A percentile compares a stretch with the other conserved stretches of the same genome.
Evolutionary conservation across 805 yeast species (phyloP).

Genomic region (Metschnikowia henanensis): DNA sequence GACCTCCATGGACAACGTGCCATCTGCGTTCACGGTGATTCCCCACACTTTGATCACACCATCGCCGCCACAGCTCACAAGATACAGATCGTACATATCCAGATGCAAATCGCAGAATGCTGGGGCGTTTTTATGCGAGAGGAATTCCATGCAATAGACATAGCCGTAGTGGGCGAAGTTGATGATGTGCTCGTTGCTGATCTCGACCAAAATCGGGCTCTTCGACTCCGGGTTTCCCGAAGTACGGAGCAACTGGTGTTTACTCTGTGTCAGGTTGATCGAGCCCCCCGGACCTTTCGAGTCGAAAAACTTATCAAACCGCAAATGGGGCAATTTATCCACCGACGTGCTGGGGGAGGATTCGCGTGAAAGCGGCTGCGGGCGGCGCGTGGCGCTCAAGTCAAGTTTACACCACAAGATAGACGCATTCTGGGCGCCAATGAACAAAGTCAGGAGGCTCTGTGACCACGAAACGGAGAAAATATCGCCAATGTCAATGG

Average conservation of each 20-base stretch:
- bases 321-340: constrained; percentile 48
- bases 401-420: constrained; percentile 63
- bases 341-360: constrained; percentile 6
- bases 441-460: constrained; percentile 57
- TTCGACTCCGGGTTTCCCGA: constrained; percentile 3
- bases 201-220: constrained; percentile 51
- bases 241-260: constrained; percentile 22
- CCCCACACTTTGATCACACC: constrained; percentile 86
- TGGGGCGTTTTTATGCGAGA: constrained; percentile 14
- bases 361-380: not conserved
- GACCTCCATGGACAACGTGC: constrained; percentile 8
- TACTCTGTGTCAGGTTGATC: constrained; percentile 28
- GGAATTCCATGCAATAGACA: constrained; percentile 64
- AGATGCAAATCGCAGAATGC: constrained; percentile 21
- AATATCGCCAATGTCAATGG: constrained; percentile 90
- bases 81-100: constrained; percentile 15
- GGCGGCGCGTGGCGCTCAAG: constrained; percentile 1
- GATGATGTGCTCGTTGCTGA: constrained; percentile 63
- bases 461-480: constrained; percentile 78
- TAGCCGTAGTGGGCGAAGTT: constrained; percentile 92
- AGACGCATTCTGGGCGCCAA: constrained; percentile 93
- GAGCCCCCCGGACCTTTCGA: constrained; percentile 83
- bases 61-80: constrained; percentile 80
- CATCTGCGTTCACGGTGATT: constrained; percentile 9
- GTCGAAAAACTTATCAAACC: constrained; percentile 86